Base-by-base conservation (phyloP, 345 rosid species). In the Limnanthes douglasii region DNA sequence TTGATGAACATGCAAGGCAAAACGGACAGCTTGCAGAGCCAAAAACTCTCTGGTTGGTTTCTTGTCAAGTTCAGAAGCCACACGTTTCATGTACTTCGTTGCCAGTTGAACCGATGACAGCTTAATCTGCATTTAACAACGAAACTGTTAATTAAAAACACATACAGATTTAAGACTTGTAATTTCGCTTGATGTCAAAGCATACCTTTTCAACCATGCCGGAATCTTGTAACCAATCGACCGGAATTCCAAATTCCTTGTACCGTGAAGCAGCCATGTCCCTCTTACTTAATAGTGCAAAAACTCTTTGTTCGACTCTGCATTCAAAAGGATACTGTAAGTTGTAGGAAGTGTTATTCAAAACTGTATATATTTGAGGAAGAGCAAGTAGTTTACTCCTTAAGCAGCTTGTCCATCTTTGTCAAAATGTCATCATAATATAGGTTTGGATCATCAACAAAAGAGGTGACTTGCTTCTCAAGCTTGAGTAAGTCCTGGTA, bases 1-100 rank as follows among this genome's bases (percentile, higher is more conserved):
- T 92, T 90, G 94, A 56, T 90, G 98, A 45, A 80, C 93, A 50
- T 88, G 94, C 58, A 90, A 90, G 6, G 95, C 98, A 12, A 90
- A 90, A 1, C 94, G 86, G 15, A 84, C 82, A 5, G 94, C 96
- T 70, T 90, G 98, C 43, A 90, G 75, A 25, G 78, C 62, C 70
- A 75, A 64, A 57, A 90, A 90, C 53, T 90, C 98, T 65, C 88
- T 73, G 62, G 72, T 75, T 18, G 94, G 94, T 59, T 84, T 92
- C 49, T 84, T 90, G 26, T 90, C 98, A 34, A 84, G 94, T 59
- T 90, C 98, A 26, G 64, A 41, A 31, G 94, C 62, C 23, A 84
- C 94, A 38, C 96, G 85, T 62, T 80, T 80, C 98, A 90, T 90
- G 59, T 84, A 90, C 65, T 72, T 84, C 68, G 71, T 80, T 16